A percentile compares a stretch with the other conserved stretches of the same genome.
Evolutionary conservation across 805 yeast genomes (phyloP).

Genomic region (Barnettozyma botsteinii): DNA sequence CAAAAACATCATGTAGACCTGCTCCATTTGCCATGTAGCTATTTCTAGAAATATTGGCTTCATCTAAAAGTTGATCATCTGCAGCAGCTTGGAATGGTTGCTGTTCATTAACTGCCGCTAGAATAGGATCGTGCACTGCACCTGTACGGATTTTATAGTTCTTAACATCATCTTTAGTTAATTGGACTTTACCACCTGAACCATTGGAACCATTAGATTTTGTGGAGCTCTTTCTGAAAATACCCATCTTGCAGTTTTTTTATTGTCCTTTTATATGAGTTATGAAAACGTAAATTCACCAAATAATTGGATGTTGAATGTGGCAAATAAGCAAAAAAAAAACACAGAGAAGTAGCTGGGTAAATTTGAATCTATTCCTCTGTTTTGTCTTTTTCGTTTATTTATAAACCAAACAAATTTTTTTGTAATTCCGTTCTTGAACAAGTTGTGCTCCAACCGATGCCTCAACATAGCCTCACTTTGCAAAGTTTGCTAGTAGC

Average conservation of each 20-base stretch:
- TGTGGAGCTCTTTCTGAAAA: conserved; percentile 36
- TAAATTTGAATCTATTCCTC: too few species aligned
- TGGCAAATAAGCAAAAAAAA: too few species aligned
- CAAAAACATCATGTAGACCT: conserved; percentile 76
- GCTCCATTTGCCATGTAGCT: conserved; percentile 36
- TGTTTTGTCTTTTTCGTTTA: too few species aligned
- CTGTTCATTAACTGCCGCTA: conserved; percentile 88
- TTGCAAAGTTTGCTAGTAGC: too few species aligned
- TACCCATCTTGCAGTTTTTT: conserved; percentile 38
- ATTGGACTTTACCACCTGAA: conserved; percentile 31
- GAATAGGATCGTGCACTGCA: conserved; percentile 81
- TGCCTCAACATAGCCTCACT: too few species aligned
- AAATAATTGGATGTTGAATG: too few species aligned
- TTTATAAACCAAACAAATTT: too few species aligned
- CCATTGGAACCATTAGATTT: conserved; percentile 26
- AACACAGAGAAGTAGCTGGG: too few species aligned
- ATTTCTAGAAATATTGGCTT: conserved; percentile 25
- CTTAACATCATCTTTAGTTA: conserved; percentile 46
- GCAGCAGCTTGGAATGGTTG: conserved; percentile 78
- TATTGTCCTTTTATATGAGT: too few species aligned
- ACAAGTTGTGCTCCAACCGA: too few species aligned
- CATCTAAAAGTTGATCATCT: conserved; percentile 7
- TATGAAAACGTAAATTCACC: too few species aligned
- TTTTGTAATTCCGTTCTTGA: too few species aligned
- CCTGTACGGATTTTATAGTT: conserved; percentile 60